Evolutionary conservation across 371 early-diverging fungal genomes (phyloP).

Genomic region (Mortierella sp.): DNA sequence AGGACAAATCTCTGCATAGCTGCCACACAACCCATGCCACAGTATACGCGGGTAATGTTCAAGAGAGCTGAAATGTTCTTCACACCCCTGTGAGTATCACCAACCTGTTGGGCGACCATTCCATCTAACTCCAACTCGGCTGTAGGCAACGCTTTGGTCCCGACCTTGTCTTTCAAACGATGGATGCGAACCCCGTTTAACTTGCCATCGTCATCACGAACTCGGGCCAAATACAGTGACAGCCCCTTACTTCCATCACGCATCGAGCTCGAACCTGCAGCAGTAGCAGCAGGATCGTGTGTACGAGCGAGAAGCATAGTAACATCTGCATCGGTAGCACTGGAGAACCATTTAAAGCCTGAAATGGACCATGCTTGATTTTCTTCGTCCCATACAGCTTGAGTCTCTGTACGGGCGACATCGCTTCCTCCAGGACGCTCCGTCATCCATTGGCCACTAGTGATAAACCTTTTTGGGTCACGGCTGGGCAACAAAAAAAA

Average conservation of each 20-base stretch:
- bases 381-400: constrained; percentile 62
- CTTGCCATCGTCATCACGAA: constrained; percentile 66
- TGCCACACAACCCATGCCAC: constrained; percentile 64
- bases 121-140: constrained; percentile 74
- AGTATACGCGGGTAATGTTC: constrained; percentile 76
- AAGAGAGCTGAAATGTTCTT: constrained; percentile 72
- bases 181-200: constrained; percentile 74
- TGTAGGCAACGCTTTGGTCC: constrained; percentile 79
- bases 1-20: constrained; percentile 64
- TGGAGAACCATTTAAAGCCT: constrained; percentile 83
- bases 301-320: constrained; percentile 75
- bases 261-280: constrained; percentile 30
- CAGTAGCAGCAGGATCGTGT: constrained; percentile 58
- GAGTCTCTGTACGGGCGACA: constrained; percentile 68
- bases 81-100: constrained; percentile 68
- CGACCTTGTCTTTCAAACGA: constrained; percentile 76
- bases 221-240: constrained; percentile 70
- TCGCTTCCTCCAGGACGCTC: constrained; percentile 79
- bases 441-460: constrained; percentile 85
- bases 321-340: constrained; percentile 78
- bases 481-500: too few species aligned
- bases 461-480: constrained; percentile 69
- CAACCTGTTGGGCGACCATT: constrained; percentile 71
- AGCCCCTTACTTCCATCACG: constrained; percentile 67
- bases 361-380: constrained; percentile 63